A percentile compares a stretch with the other conserved stretches of the same genome.
These are phyloP conservation scores for Paracorniculantispora psalliotae DNA, from an alignment of 2,329 filamentous ascomycete species.

Conservation along the genomic window DNA sequence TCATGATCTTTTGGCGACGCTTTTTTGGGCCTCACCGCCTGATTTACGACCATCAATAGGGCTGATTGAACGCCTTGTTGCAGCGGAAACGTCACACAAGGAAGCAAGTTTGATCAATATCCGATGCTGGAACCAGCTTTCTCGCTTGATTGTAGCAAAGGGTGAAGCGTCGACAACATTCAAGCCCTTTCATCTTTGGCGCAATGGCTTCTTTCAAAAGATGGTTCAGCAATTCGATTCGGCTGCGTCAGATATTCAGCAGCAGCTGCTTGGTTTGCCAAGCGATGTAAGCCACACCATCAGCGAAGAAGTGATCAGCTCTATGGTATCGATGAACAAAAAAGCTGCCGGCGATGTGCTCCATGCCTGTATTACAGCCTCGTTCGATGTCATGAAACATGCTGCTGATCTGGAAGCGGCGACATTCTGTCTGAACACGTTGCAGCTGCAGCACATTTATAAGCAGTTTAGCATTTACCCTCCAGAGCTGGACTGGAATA, in stretches of 20 bases:
- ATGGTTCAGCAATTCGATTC: slow-evolving; percentile 54
- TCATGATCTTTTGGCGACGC: slow-evolving; percentile 61
- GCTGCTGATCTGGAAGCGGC: slow-evolving; percentile 42
- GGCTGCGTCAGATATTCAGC: slow-evolving; percentile 50
- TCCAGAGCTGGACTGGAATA: slow-evolving; percentile 43
- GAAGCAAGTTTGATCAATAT: slow-evolving; percentile 62
- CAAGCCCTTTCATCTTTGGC: slow-evolving; percentile 42
- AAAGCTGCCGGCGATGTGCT: slow-evolving; percentile 50
- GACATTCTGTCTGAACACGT: slow-evolving; percentile 44
- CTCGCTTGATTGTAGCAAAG: slow-evolving; percentile 51
- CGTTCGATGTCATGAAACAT: slow-evolving; percentile 46
- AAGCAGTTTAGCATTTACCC: slow-evolving; percentile 40
- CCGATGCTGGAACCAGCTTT: slow-evolving; percentile 58
- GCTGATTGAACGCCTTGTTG: slow-evolving; percentile 55
- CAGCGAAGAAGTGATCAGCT: slow-evolving; percentile 40
- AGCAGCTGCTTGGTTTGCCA: slow-evolving; percentile 48
- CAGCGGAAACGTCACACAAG: slow-evolving; percentile 57
- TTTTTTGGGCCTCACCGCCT: slow-evolving; percentile 59
- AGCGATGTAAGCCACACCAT: slow-evolving; percentile 40
- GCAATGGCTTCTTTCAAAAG: slow-evolving; percentile 52
- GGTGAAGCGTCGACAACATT: slow-evolving; percentile 45
- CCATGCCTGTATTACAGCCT: slow-evolving; percentile 42
- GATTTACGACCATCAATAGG: slow-evolving; percentile 48
- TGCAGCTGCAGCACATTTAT: slow-evolving; percentile 49
- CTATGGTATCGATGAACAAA: slow-evolving; percentile 49